Conservation (phyloP, 768 basidiomycete species). For the Suillus lakei region DNA sequence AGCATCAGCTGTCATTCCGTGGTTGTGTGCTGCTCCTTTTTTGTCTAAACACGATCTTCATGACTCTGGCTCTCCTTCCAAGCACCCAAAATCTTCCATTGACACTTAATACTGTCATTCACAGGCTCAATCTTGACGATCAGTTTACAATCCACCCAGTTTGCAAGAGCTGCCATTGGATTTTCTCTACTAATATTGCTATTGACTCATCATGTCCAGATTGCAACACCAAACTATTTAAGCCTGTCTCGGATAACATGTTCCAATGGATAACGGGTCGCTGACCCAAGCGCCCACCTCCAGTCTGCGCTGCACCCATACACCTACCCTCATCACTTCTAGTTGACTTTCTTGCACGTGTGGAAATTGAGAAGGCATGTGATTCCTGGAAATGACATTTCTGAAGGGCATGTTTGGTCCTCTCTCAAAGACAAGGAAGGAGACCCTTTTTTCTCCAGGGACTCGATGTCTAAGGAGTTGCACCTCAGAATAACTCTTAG, state of each 20-base stretch:
- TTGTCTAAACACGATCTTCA: constrained; percentile 16
- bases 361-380: constrained; percentile 13
- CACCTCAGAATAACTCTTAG: constrained; percentile 22
- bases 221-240: constrained; percentile 5
- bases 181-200: background rate
- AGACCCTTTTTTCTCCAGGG: constrained; percentile 18
- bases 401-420: constrained; percentile 23
- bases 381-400: constrained; percentile 23
- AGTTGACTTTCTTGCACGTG: constrained; percentile 14
- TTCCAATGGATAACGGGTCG: constrained; percentile 2
- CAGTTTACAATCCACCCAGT: constrained; percentile 4
- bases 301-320: constrained; percentile 11
- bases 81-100: constrained; percentile 5
- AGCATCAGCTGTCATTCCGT: constrained; percentile 27
- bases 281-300: background rate
- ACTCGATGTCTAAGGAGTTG: constrained; percentile 14
- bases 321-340: constrained; percentile 17
- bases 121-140: constrained; percentile 7
- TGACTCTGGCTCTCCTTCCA: constrained; percentile 7
- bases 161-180: constrained; percentile 8
- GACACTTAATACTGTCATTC: constrained; percentile 10
- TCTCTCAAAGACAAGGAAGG: constrained; percentile 14
- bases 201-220: background rate
- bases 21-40: constrained; percentile 22
- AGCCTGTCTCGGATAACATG: background rate